Conservation (phyloP, 768 basidiomycete species). For the Suillus subluteus region DNA sequence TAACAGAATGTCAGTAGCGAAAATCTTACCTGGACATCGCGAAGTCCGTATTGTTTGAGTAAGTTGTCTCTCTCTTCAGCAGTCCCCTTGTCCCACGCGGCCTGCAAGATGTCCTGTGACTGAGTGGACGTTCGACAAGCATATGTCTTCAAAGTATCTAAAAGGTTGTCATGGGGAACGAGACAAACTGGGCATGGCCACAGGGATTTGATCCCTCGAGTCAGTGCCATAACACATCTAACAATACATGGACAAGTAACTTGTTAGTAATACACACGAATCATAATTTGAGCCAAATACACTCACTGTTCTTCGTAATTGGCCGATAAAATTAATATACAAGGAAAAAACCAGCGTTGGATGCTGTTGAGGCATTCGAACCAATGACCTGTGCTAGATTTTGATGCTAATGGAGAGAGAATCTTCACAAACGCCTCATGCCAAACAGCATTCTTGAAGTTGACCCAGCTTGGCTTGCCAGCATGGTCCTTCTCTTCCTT, state of each 20-base stretch:
- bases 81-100: too few relatives aligned
- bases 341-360: background rate
- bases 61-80: too few relatives aligned
- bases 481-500: background rate
- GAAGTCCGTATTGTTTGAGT: background rate
- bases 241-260: too few relatives aligned
- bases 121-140: background rate
- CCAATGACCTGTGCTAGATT: background rate
- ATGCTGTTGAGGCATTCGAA: background rate
- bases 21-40: background rate
- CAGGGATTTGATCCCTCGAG: background rate
- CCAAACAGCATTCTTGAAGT: background rate
- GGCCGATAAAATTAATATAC: background rate
- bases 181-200: background rate
- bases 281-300: background rate
- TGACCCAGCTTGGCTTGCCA: background rate
- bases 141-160: background rate
- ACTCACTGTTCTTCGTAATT: background rate
- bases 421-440: background rate
- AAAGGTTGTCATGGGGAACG: background rate
- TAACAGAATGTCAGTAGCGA: background rate
- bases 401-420: background rate
- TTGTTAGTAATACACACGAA: fast-evolving
- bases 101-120: background rate
- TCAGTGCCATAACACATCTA: background rate